A percentile compares a stretch with the other conserved stretches of the same genome.
Conservation (phyloP, 2,329 filamentous ascomycete genomes). For the Colletotrichum plurivorum region DNA sequence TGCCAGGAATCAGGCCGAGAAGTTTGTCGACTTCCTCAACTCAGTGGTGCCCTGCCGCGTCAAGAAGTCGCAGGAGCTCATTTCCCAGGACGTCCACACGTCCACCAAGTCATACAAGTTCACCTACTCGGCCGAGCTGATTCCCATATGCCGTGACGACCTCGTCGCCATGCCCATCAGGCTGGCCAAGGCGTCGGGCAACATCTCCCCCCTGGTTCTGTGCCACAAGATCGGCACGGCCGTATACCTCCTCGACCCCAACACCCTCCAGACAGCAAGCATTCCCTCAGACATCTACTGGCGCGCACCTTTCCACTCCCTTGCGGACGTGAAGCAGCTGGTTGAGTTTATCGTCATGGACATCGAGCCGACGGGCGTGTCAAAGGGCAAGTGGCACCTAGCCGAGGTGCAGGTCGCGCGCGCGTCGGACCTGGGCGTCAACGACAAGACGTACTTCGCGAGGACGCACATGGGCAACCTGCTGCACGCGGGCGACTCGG, state of each 20-base stretch:
- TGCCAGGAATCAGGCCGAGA: slow-evolving; percentile 90
- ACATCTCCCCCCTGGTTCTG: slow-evolving; percentile 87
- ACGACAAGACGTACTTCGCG: slow-evolving; percentile 90
- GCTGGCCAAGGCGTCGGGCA: slow-evolving; percentile 87
- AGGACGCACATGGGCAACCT: slow-evolving; percentile 91
- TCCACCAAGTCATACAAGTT: slow-evolving; percentile 95
- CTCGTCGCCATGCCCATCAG: slow-evolving; percentile 93
- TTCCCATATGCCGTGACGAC: slow-evolving; percentile 98
- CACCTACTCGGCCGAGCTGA: slow-evolving; percentile 87
- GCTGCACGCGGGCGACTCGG: slow-evolving; percentile 90
- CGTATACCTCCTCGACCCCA: slow-evolving; percentile 90
- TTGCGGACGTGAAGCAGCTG: slow-evolving; percentile 87
- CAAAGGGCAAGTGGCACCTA: slow-evolving; percentile 85
- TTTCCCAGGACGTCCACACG: slow-evolving; percentile 93
- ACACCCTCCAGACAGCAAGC: slow-evolving; percentile 91
- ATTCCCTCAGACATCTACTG: slow-evolving; percentile 88
- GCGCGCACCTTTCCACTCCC: slow-evolving; percentile 86
- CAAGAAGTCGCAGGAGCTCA: slow-evolving; percentile 87
- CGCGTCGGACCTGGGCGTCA: slow-evolving; percentile 87
- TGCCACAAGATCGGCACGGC: slow-evolving; percentile 89
- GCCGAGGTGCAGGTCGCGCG: slow-evolving; percentile 91
- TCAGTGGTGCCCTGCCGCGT: slow-evolving; percentile 83
- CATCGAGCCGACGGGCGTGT: slow-evolving; percentile 83
- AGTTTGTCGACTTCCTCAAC: slow-evolving; percentile 90
- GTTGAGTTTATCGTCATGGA: slow-evolving; percentile 96